Conservation (phyloP, 306 rosid species). For the Mimosa pudica region DNA sequence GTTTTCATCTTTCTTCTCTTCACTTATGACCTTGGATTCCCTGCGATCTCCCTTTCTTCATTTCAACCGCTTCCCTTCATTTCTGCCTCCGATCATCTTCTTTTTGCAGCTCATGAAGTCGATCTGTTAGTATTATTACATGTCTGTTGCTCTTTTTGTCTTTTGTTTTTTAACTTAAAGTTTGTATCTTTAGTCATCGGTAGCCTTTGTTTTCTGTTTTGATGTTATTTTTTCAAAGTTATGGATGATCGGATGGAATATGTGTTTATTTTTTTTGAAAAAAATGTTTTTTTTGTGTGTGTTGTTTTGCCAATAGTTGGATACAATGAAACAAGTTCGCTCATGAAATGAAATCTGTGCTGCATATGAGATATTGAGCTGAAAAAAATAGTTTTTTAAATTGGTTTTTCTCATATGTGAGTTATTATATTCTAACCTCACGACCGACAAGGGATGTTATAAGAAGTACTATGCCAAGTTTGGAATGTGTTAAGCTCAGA, state of each 20-base stretch:
- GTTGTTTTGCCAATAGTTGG: conserved; percentile 17
- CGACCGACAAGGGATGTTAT: conserved; percentile 23
- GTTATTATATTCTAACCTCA: conserved; percentile 19
- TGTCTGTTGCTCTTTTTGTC: background rate
- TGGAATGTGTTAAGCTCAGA: conserved; percentile 32
- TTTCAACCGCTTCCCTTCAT: background rate
- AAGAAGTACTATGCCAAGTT: conserved; percentile 21
- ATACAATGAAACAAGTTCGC: conserved; percentile 30
- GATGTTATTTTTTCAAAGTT: background rate
- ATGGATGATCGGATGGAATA: conserved; percentile 50
- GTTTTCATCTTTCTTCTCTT: background rate
- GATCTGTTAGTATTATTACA: conserved; percentile 55
- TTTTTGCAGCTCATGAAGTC: conserved; percentile 32
- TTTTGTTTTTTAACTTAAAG: background rate
- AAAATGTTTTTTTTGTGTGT: background rate
- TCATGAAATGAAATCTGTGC: conserved; percentile 32
- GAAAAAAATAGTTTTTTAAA: background rate
- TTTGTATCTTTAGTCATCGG: conserved; percentile 34
- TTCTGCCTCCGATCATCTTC: conserved; percentile 46
- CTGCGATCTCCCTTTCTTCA: conserved; percentile 34
- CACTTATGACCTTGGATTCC: conserved; percentile 38
- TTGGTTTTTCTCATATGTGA: conserved; percentile 1
- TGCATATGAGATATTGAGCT: conserved; percentile 30
- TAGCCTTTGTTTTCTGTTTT: background rate
- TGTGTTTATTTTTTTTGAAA: background rate